These are phyloP conservation scores for Rhizopogon rudus DNA, from an alignment of 768 basidiomycete species.

Conservation along the genomic window DNA sequence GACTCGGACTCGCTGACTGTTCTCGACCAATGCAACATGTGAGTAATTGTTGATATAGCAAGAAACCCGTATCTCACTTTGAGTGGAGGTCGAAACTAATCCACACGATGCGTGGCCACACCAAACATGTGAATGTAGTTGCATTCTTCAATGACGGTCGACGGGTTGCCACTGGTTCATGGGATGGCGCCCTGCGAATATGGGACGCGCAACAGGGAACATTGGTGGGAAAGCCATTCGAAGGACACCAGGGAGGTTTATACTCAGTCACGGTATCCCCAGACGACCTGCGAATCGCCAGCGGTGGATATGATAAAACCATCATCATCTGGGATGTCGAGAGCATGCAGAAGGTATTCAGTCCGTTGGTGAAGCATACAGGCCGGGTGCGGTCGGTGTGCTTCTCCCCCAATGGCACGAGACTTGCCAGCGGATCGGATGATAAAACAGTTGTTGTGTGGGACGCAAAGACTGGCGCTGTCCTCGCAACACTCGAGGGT, in stretches of 20 bases:
- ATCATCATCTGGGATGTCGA: slow-evolving; percentile 49
- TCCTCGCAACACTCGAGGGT: background rate
- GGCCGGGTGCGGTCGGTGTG: background rate
- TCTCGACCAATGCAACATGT: too few relatives aligned
- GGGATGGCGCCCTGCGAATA: background rate
- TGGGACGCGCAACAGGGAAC: background rate
- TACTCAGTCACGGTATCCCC: background rate
- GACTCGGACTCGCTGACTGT: too few relatives aligned
- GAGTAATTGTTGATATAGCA: too few relatives aligned
- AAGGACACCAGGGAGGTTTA: background rate
- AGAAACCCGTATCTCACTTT: too few relatives aligned
- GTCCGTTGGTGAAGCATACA: slow-evolving; percentile 4
- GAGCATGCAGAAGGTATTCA: background rate
- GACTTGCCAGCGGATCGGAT: background rate
- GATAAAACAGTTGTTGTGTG: background rate
- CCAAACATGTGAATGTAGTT: slow-evolving; percentile 53
- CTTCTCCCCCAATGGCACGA: background rate
- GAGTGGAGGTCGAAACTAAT: too few relatives aligned
- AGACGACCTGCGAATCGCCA: background rate
- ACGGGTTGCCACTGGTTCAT: background rate
- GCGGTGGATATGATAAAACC: slow-evolving; percentile 34
- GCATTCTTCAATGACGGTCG: background rate
- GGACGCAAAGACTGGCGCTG: background rate
- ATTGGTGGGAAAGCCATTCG: background rate
- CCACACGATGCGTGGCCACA: too few relatives aligned